Base-by-base conservation (phyloP, 257 asterid genomes). In the Capsicum rhomboideum region DNA sequence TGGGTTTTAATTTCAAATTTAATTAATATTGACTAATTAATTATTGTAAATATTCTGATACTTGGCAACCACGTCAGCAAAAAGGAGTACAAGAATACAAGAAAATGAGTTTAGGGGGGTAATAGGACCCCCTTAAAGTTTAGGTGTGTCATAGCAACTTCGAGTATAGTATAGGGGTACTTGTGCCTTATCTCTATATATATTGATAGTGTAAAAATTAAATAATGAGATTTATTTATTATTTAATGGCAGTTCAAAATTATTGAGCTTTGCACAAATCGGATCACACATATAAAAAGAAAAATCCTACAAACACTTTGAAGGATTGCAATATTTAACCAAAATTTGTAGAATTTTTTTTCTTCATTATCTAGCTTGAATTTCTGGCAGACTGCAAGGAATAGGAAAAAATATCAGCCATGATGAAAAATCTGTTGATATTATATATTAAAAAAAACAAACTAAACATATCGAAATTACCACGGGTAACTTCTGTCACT, bases 321-420 rank as follows among this genome's bases (percentile, higher is more conserved):
- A 63, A 63, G 71, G 42, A 26, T 63, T 26, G 42, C 18, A 61
- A 23, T 11, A 61, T 23, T 61, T 61, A 61, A 61, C 37, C 69
- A 61, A 61, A 42, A 74, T 42, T 74, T 74, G 12, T 6, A 46
- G 13, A 44, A 46, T 21, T 1, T 46, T 10, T 6, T n/a, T 13
- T 12, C 1, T n/a, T n/a, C 84, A 2, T 31, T 71, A 1, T 77
- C 85, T 84, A 88, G 90, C 88, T 88, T 28, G 83, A 59, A 82
- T 86, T 52, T 49, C 82, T 87, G 21, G 86, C 85, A 88, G 88
- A 83, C 92, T 89, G 75, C 90, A 85, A 44, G 49, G 82, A 74
- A 72, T 9, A 63, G 63, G 63, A 44, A 34, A 21, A 2, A 21
- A 13, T 74, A 46, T 74, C 6, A 46, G 80, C 55, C 13, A 46